Evolutionary conservation across 1,139 yeast genomes (phyloP).

Genomic region (Lizanozyma gosingica): DNA sequence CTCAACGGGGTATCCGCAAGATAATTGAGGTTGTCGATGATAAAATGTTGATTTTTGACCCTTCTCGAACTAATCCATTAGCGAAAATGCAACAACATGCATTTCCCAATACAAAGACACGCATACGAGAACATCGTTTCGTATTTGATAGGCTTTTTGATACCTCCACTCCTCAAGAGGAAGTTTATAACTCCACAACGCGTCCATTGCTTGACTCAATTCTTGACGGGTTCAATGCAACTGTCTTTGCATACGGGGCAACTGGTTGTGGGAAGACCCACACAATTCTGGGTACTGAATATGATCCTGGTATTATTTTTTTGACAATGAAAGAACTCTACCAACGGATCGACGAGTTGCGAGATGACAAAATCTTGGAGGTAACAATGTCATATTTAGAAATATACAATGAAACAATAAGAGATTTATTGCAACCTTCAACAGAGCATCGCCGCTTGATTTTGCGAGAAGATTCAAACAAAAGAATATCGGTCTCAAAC

Average conservation of each 20-base stretch:
- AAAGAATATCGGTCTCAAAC: slow-evolving; percentile 66
- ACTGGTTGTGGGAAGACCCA: slow-evolving; percentile 98
- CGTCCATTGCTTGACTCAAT: slow-evolving; percentile 66
- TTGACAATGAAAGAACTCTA: slow-evolving; percentile 73
- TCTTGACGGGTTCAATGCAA: slow-evolving; percentile 79
- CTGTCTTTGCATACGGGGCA: slow-evolving; percentile 95
- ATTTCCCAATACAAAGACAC: slow-evolving; percentile 35
- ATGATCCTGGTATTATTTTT: slow-evolving; percentile 73
- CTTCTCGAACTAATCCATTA: slow-evolving; percentile 68
- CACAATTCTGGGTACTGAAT: slow-evolving; percentile 72
- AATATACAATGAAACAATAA: slow-evolving; percentile 81
- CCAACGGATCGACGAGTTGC: slow-evolving; percentile 42
- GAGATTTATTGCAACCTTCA: slow-evolving; percentile 63
- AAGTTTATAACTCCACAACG: slow-evolving; percentile 61
- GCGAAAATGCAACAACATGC: slow-evolving; percentile 51
- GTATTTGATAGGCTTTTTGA: slow-evolving; percentile 78
- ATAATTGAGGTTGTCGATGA: slow-evolving; percentile 82
- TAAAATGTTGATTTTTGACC: slow-evolving; percentile 83
- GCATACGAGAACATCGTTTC: slow-evolving; percentile 70
- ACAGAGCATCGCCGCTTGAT: slow-evolving; percentile 38
- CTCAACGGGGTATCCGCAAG: slow-evolving; percentile 55
- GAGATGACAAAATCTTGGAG: slow-evolving; percentile 51
- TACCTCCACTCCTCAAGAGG: slow-evolving; percentile 50
- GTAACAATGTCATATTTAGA: slow-evolving; percentile 70
- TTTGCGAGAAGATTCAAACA: slow-evolving; percentile 64